phyloP scores from a whole-genome alignment of 352 stramenopile species.

The Albugo candida region DNA sequence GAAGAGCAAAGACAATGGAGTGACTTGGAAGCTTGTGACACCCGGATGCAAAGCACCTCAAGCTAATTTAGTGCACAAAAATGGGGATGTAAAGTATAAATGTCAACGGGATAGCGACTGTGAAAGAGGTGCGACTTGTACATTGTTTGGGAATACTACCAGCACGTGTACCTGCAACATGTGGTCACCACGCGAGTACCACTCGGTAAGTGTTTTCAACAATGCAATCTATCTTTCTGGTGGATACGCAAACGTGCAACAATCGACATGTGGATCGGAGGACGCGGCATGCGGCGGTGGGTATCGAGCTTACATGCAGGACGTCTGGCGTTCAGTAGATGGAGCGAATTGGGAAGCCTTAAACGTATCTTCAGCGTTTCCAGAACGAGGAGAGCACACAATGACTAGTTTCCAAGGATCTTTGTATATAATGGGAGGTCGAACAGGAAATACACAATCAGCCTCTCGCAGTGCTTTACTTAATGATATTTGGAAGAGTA shows the following conservation, averaged over 20 bases:
- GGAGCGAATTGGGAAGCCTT: conserved; percentile 35
- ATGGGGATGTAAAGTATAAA: conserved; percentile 18
- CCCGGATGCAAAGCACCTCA: conserved; percentile 38
- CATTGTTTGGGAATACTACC: conserved; percentile 18
- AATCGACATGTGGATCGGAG: conserved; percentile 43
- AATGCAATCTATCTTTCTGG: conserved; percentile 29
- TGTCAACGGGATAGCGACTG: conserved; percentile 49
- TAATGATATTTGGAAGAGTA: conserved; percentile 52
- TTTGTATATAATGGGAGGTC: conserved; percentile 37
- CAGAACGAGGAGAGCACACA: conserved; percentile 37
- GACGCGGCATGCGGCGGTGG: conserved; percentile 43
- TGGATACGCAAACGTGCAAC: conserved; percentile 37
- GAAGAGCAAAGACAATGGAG: conserved; percentile 42
- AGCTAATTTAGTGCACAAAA: conserved; percentile 26
- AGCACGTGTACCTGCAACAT: conserved; percentile 49
- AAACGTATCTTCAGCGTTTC: conserved; percentile 19
- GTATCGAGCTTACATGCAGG: conserved; percentile 45
- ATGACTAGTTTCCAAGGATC: conserved; percentile 37
- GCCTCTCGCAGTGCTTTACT: conserved; percentile 10
- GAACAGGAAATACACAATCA: conserved; percentile 15
- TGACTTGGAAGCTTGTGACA: conserved; percentile 54
- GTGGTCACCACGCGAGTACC: conserved; percentile 56
- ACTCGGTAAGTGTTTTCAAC: conserved; percentile 26
- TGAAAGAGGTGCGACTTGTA: conserved; percentile 33
- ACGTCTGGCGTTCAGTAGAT: conserved; percentile 47